A percentile compares a stretch with the other conserved stretches of the same genome.
Conservation (phyloP, 1,284 basidiomycete species). For the Sporisorium graminicola region DNA sequence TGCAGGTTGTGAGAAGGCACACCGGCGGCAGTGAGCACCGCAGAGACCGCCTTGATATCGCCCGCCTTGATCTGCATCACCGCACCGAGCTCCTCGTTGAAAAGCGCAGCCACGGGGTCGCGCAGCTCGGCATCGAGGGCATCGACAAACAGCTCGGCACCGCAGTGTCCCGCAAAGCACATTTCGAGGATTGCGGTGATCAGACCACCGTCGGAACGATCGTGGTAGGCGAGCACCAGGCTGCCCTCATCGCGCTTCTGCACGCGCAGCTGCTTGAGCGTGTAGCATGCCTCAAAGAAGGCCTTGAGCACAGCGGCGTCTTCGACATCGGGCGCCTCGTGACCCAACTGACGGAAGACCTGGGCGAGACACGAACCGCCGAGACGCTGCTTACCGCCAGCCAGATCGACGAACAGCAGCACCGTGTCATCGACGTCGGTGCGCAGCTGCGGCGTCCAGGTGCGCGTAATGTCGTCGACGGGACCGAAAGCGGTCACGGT, state of each 20-base stretch:
- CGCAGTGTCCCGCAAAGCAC: conserved; percentile 90
- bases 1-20: conserved; percentile 83
- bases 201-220: conserved; percentile 95
- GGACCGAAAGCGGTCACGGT: conserved; percentile 95
- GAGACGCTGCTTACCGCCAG: conserved; percentile 83
- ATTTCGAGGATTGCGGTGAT: conserved; percentile 94
- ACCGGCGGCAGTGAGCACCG: conserved; percentile 77
- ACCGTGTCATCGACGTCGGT: conserved; percentile 75
- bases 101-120: conserved; percentile 77
- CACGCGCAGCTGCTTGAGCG: conserved; percentile 73
- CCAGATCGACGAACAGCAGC: conserved; percentile 91
- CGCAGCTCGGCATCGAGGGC: conserved; percentile 70
- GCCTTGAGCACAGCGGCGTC: conserved; percentile 80
- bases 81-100: conserved; percentile 96
- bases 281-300: conserved; percentile 84
- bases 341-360: conserved; percentile 91
- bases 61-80: conserved; percentile 84
- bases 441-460: conserved; percentile 91
- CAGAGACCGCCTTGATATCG: conserved; percentile 76
- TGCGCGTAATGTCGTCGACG: conserved; percentile 81
- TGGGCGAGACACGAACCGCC: conserved; percentile 96
- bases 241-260: conserved; percentile 73
- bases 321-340: conserved; percentile 89
- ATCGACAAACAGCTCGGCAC: conserved; percentile 79
- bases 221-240: conserved; percentile 92